Evolutionary conservation across 2,329 filamentous ascomycete genomes (phyloP), one percentile per base, ranked within the genome.

Genomic region (Capronia americana): DNA sequence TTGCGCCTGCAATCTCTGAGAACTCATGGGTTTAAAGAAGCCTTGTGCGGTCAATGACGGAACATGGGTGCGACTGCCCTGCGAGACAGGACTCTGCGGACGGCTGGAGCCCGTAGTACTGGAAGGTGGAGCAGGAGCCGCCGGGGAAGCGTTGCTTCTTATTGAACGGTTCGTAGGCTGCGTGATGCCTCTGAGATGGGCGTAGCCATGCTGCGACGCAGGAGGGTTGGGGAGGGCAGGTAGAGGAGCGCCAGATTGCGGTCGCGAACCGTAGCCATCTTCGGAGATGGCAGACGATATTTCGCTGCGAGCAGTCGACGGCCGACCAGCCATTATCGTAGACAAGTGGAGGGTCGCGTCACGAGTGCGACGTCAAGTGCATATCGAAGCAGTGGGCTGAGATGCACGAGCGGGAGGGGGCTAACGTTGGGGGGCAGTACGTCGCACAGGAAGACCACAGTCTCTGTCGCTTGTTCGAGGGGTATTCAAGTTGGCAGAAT

Each of bases 11-110:
- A 98, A 83, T 77, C 92, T 90, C 77, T 97, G 93, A 26, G 94
- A 96, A 80, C 93, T 98, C 92, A 99, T 96, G 46, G 95, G 95
- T 24, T 90, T 90, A 76, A 96, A 97, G 81, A 99, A 98, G 61
- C 92, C 94, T 75, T 94, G 91, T 17, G 92, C 93, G 2, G 92
- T 90, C 61, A 99, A 82, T 1, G 91, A 93, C 1, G 95, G 93
- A 23, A 96, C 93, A 82, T 99, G 95, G 50, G 92, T 95, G 74
- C 90, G 87, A 76, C 90, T 93, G 54, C 90, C 84, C 50, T 91
- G 85, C 71, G 89, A 94, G 17, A 84, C 61, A 83, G 90, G 70
- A 65, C 80, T 83, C 57, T 76, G 79, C 85, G 85, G 71, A 79
- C 87, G 76, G 77, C 84, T 81, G 32, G 70, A 70, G n/a, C 81